Base-by-base conservation (phyloP, 345 rosid species). In the Camelina neglecta region DNA sequence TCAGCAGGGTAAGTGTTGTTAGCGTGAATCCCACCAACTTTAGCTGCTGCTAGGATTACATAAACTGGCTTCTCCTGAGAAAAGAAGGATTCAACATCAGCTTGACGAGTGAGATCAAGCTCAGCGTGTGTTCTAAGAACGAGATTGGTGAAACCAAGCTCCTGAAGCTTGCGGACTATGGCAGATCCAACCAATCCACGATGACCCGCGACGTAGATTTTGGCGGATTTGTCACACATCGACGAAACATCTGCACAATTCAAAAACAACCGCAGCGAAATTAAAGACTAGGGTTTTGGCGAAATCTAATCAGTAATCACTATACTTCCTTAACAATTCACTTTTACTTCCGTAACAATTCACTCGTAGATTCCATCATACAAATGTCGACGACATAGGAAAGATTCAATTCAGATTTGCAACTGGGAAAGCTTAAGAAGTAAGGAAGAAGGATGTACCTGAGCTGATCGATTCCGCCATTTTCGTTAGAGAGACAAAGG, bases 21-120 rank as follows among this genome's bases (percentile, higher is more conserved):
- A 35, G 99, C 99, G 63, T 95, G 96, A 78, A 95, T 95, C 3
- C 97, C 97, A 0, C 97, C 99, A 20, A 92, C 99, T 84, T 95
- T 95, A 1, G 99, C 97, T 0, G 99, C 97, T 1, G 96, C 92
- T 11, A 95, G 83, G 77, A 95, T 79, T 38, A 90, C 96, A 60
- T 81, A 86, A n/a, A 51, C 74, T 0, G 99, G 97, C 72, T 82
- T 86, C 76, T 90, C 90, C 0, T 80, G 35, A 8, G 90, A 77
- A 47, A 95, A 92, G 84, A 95, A 90, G 38, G 87, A 54, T 9
- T 95, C 99, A 15, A 92, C 97, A 54, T 83, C 85, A 10, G 88
- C 35, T 79, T 95, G 99, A 73, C 86, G 82, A 1, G 97, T 85
- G 71, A 95, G 97, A 38, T 95, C 99, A 51, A 92, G 93, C 76